Percentiles rank a stretch among this genome's conserved stretches.
phyloP scores from a whole-genome alignment of 345 rosid genomes.

The Eucalyptus pauciflora region DNA sequence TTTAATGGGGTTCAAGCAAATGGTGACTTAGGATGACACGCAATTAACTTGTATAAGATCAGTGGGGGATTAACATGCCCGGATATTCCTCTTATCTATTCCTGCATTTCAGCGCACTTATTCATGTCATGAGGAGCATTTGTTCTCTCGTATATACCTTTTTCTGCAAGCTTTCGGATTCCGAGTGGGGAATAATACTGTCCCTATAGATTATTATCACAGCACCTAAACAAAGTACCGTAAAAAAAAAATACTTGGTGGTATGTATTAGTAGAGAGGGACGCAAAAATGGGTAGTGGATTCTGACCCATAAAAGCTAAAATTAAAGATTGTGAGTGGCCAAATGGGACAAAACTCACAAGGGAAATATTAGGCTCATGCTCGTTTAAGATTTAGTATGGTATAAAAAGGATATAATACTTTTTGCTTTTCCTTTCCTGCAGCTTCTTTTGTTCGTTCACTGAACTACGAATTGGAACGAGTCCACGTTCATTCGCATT shows the following conservation, averaged over 20 bases:
- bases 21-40: neutral
- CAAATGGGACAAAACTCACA: neutral
- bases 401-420: neutral
- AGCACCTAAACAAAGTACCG: neutral
- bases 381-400: neutral
- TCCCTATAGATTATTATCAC: neutral
- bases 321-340: neutral
- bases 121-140: neutral
- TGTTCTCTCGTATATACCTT: neutral
- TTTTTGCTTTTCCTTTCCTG: neutral
- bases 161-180: neutral
- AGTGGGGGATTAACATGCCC: neutral
- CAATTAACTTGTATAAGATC: neutral
- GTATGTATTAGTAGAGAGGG: neutral
- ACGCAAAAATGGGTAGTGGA: neutral
- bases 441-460: neutral
- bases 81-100: neutral
- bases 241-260: neutral
- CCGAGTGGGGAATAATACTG: neutral
- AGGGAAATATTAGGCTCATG: neutral
- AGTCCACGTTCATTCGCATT: conserved; percentile 3
- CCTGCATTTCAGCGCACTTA: neutral
- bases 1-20: neutral
- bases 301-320: neutral
- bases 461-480: neutral